These are phyloP conservation scores for Phytophthora sp. DNA, from an alignment of 352 stramenopile species.

Conservation along the genomic window DNA sequence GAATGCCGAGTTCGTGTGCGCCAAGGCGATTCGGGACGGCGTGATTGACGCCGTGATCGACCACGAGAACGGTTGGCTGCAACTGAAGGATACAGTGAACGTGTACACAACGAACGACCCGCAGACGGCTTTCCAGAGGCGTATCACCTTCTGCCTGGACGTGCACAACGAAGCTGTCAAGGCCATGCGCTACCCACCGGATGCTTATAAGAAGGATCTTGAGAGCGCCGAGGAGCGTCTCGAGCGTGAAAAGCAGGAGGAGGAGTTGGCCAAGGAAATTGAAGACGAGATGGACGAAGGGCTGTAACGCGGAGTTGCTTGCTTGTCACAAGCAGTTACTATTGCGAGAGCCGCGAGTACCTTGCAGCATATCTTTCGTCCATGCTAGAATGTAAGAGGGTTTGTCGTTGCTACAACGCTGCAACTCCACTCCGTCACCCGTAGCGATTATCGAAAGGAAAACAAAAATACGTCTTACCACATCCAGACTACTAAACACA, in stretches of 20 bases:
- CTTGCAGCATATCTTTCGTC: slow-evolving; percentile 10
- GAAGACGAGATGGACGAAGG: slow-evolving; percentile 97
- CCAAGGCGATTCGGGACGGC: slow-evolving; percentile 98
- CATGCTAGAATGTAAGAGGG: slow-evolving; percentile 21
- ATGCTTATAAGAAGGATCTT: slow-evolving; percentile 98
- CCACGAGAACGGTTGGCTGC: slow-evolving; percentile 95
- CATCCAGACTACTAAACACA: neutral
- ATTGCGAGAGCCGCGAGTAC: neutral
- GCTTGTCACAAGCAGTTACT: neutral
- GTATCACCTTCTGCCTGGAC: slow-evolving; percentile 98
- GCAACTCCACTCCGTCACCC: neutral
- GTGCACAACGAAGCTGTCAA: slow-evolving; percentile 99
- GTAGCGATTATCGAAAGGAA: slow-evolving; percentile 28
- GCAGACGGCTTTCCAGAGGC: slow-evolving; percentile 95
- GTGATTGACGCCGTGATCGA: slow-evolving; percentile 99
- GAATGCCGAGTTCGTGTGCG: slow-evolving; percentile 97
- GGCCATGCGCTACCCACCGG: slow-evolving; percentile 96
- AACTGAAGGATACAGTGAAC: slow-evolving; percentile 88
- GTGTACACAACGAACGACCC: slow-evolving; percentile 95
- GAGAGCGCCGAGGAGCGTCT: slow-evolving; percentile 92
- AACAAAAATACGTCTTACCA: slow-evolving; percentile 25
- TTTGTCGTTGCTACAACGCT: neutral
- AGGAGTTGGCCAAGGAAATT: slow-evolving; percentile 97
- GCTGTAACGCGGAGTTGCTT: slow-evolving; percentile 42
- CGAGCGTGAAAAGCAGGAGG: slow-evolving; percentile 92